Base-by-base conservation (phyloP, 148 eudicot genomes). In the Vaccinium corymbosum region DNA sequence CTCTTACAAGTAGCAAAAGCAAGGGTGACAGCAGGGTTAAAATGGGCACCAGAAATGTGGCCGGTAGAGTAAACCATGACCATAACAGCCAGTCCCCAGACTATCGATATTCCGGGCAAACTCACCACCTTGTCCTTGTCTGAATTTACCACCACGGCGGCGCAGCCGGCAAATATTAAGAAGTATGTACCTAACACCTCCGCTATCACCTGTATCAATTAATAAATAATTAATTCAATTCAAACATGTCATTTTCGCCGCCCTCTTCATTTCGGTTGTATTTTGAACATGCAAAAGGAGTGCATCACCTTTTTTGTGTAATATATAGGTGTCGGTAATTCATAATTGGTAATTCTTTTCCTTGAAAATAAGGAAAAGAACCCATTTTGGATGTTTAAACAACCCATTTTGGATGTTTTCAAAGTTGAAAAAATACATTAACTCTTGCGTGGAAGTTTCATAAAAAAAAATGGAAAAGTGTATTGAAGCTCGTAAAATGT, bases 41-140 rank as follows among this genome's bases (percentile, higher is more conserved):
- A 89, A 88, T 97, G 99, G 49, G 96, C 98, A 61, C 99, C 99
- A n/a, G 99, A 97, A 74, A 97, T 93, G 76, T 97, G 99, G 0
- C 98, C 98, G 10, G 91, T 90, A 0, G 98, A 85, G 88, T 95
- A 95, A 75, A 97, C 89, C 98, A 97, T 93, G 10, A 95, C 98
- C 98, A 94, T 95, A 13, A 95, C 98, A 15, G 83, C 99, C 79
- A 90, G 89, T 1, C 99, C 99, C 98, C 99, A 97, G 0, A 91
- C 95, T 1, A 95, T 91, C 0, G 99, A 83, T 6, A 97, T 78
- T 3, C 99, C 98, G 0, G 99, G 94, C 4, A 88, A 80, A 0
- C 93, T 89, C 32, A 97, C 87, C 79, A 89, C 90, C 52, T 86
- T 89, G 2, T 86, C 86, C 70, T 83, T 72, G 88, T 90, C 92